Evolutionary conservation across 1,139 yeast species (phyloP).

Genomic region (Ogataea hybrid): DNA sequence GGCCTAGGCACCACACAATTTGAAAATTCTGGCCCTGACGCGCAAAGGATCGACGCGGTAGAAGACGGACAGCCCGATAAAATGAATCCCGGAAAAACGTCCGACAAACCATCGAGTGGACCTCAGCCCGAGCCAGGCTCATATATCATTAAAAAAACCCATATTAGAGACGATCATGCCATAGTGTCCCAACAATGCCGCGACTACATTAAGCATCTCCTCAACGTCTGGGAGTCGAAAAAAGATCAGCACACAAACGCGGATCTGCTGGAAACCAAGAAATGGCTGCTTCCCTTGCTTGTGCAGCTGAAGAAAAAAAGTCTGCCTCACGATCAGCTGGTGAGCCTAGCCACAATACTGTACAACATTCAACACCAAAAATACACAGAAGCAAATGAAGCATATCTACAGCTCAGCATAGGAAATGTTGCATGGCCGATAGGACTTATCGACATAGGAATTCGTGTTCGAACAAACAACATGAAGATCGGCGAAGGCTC

Average conservation of each 20-base stretch:
- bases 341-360: conserved; percentile 59
- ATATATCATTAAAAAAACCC: conserved; percentile 33
- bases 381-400: conserved; percentile 58
- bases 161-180: conserved; percentile 37
- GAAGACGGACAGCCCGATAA: background rate
- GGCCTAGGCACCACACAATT: background rate
- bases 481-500: conserved; percentile 34
- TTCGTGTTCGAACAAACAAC: conserved; percentile 67
- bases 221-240: conserved; percentile 43
- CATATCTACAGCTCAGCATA: conserved; percentile 72
- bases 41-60: background rate
- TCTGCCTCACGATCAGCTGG: conserved; percentile 45
- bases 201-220: conserved; percentile 45
- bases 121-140: too few relatives aligned
- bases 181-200: conserved; percentile 45
- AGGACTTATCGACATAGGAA: conserved; percentile 77
- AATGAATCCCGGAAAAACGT: conserved; percentile 3
- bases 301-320: conserved; percentile 52
- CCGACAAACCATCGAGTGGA: conserved; percentile 3
- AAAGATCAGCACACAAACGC: conserved; percentile 25
- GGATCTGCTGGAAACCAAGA: conserved; percentile 51
- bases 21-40: background rate
- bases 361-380: conserved; percentile 56
- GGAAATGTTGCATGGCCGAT: conserved; percentile 95
- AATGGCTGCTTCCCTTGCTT: conserved; percentile 58